phyloP scores from a whole-genome alignment of 306 rosid species.

The Acacia crassicarpa region DNA sequence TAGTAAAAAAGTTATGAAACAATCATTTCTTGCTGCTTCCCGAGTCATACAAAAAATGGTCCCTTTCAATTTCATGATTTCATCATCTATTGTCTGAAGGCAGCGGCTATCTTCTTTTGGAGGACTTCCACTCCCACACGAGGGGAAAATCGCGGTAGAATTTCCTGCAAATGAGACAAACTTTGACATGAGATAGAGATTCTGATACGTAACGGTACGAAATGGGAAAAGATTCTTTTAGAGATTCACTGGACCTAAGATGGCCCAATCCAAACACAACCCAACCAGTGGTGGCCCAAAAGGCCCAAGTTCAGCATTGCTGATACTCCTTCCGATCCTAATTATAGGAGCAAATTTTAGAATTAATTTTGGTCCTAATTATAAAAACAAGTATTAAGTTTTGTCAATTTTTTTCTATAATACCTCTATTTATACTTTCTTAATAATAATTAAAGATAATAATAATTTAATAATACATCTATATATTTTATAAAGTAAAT shows the following conservation, averaged over 20 bases:
- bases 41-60: neutral
- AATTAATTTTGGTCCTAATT: too few relatives aligned
- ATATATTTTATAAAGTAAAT: too few relatives aligned
- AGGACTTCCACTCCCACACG: conserved; percentile 86
- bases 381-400: too few relatives aligned
- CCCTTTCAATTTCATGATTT: neutral
- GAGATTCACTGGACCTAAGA: neutral
- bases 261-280: neutral
- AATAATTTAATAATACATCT: too few relatives aligned
- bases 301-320: conserved; percentile 1
- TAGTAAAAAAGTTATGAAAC: conserved; percentile 14
- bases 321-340: too few relatives aligned
- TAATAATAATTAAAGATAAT: too few relatives aligned
- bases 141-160: conserved; percentile 77
- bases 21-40: conserved; percentile 14
- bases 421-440: too few relatives aligned
- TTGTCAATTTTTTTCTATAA: too few relatives aligned
- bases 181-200: conserved; percentile 19
- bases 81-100: conserved; percentile 47
- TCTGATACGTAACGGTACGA: neutral
- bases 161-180: conserved; percentile 55
- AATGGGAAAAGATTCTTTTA: neutral
- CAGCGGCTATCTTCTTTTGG: conserved; percentile 81
- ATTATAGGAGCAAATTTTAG: too few relatives aligned
- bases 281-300: conserved; percentile 10